These are phyloP conservation scores for Ajuga chamaepitys DNA, from an alignment of 257 asterid species.

Conservation along the genomic window DNA sequence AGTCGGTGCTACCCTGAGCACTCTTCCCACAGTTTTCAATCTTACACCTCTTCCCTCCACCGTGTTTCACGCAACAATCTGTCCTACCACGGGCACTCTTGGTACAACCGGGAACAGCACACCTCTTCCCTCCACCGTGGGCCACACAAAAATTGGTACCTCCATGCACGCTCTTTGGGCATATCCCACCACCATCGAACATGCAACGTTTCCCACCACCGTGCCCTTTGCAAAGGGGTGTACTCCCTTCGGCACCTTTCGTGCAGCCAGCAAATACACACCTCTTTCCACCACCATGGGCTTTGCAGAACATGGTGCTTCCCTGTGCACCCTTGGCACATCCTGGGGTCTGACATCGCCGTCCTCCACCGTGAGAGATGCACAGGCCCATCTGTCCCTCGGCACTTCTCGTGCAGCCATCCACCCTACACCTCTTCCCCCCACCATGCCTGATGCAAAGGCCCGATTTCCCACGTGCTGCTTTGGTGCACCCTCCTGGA, in stretches of 20 bases:
- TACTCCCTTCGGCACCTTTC: slow-evolving; percentile 90
- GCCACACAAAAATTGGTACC: slow-evolving; percentile 88
- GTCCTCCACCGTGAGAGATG: slow-evolving; percentile 92
- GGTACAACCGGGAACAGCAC: slow-evolving; percentile 64
- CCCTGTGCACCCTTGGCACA: slow-evolving; percentile 86
- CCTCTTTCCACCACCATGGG: slow-evolving; percentile 90
- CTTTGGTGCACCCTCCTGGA: slow-evolving; percentile 61
- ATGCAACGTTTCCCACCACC: slow-evolving; percentile 95
- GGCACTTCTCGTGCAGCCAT: slow-evolving; percentile 80
- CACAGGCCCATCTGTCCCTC: slow-evolving; percentile 87
- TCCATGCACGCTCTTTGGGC: slow-evolving; percentile 93
- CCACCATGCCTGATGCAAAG: slow-evolving; percentile 93
- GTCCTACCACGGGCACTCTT: slow-evolving; percentile 94
- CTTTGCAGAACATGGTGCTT: slow-evolving; percentile 76
- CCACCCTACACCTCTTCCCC: slow-evolving; percentile 81
- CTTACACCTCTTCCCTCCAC: slow-evolving; percentile 86
- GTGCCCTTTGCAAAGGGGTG: slow-evolving; percentile 89
- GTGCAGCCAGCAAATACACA: slow-evolving; percentile 83
- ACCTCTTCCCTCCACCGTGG: slow-evolving; percentile 93
- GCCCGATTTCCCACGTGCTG: slow-evolving; percentile 90
- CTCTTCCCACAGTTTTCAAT: slow-evolving; percentile 82
- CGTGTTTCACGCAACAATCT: slow-evolving; percentile 78
- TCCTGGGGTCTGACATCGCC: slow-evolving; percentile 55
- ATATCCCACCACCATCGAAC: slow-evolving; percentile 86
- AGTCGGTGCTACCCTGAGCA: slow-evolving; percentile 92